Evolutionary conservation across 192 early-diverging fungal species (phyloP), one percentile per base, ranked within the genome.

Genomic region (Coemansia sp.): DNA sequence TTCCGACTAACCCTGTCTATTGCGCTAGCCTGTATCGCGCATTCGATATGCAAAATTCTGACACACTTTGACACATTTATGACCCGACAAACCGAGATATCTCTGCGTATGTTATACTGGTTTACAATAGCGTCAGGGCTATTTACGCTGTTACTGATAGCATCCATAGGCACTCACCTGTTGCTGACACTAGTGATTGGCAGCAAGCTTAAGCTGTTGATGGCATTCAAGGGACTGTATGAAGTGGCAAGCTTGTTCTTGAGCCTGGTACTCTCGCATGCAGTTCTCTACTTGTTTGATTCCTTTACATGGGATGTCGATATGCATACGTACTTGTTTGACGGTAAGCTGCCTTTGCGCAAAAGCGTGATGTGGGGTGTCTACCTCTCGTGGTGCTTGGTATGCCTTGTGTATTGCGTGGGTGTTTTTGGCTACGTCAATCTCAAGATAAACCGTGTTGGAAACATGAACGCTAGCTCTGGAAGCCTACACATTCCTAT

Each of bases 211-310:
- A n/a, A n/a, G n/a, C n/a, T n/a, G n/a, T n/a, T n/a, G n/a, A n/a
- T n/a, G n/a, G n/a, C n/a, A n/a, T n/a, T n/a, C n/a, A n/a, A n/a
- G n/a, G n/a, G n/a, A n/a, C n/a, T n/a, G n/a, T 66, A 59, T 51
- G 66, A 69, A 6, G 3, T 10, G 0, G 3, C 32, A 4, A n/a
- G 43, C 2, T 3, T 53, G 0, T 33, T 15, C 10, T 4, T 24
- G 0, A 46, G 38, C 0, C 34, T 61, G 2, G 3, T 57, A 1
- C 38, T 57, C 5, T 19, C 66, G 1, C 66, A 69, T 22, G 58
- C 66, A 10, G 32, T 57, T 15, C 15, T 69, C 11, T 68, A 68
- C n/a, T 34, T 49, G 1, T 44, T 46, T 39, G 9, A 22, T 32
- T 8, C 6, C 30, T 5, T 32, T 5, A 5, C 6, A 11, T 32